Conservation (phyloP, 306 rosid species). For the Betula pendula region DNA sequence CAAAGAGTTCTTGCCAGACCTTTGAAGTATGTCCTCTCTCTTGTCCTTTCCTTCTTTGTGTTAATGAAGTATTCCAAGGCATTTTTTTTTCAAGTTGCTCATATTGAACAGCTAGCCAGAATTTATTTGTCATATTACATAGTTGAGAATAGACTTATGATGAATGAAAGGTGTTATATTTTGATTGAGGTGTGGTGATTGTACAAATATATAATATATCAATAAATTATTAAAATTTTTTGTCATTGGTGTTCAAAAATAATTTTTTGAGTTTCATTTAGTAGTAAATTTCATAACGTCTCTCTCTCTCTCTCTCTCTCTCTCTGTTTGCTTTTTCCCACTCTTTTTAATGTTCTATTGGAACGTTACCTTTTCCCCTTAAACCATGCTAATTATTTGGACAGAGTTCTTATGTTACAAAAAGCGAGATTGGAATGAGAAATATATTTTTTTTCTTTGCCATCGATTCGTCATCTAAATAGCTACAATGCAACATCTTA, state of each 20-base stretch:
- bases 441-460: neutral
- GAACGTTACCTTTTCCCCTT: neutral
- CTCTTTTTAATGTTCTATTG: neutral
- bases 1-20: conserved; percentile 99
- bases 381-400: neutral
- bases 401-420: neutral
- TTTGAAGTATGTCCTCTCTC: conserved; percentile 65
- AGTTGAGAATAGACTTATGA: conserved; percentile 8
- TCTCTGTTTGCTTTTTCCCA: neutral
- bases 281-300: neutral
- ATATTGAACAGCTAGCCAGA: conserved; percentile 16
- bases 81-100: conserved; percentile 17
- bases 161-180: neutral
- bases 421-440: neutral
- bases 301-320: neutral
- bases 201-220: neutral
- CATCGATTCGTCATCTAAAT: neutral
- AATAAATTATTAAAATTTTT: neutral
- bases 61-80: neutral
- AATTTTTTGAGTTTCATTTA: conserved; percentile 2
- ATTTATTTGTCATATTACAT: conserved; percentile 12
- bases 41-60: conserved; percentile 18
- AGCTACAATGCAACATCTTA: neutral
- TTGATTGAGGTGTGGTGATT: neutral
- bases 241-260: neutral